Conservation (phyloP, 2,329 filamentous ascomycete species). For the Aspergillus bombycis region DNA sequence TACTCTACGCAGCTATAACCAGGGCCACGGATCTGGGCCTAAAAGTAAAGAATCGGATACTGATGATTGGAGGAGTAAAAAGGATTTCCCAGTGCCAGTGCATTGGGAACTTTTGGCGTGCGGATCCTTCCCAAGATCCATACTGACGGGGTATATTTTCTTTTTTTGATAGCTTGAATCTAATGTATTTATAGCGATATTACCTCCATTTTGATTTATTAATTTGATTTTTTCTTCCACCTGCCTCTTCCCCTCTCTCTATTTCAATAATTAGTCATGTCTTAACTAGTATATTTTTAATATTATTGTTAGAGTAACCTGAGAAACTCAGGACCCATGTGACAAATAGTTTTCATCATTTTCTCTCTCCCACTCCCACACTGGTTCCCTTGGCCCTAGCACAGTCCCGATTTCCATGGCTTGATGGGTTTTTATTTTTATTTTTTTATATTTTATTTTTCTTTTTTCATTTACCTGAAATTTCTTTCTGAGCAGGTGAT, state of each 20-base stretch:
- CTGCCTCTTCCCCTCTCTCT: background rate
- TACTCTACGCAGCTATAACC: background rate
- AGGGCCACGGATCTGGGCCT: background rate
- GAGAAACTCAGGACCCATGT: background rate
- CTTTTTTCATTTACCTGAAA: background rate
- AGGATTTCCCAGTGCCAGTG: slow-evolving; percentile 7
- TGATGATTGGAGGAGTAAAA: slow-evolving; percentile 12
- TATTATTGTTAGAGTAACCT: background rate
- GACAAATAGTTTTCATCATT: background rate
- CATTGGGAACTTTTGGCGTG: slow-evolving; percentile 19
- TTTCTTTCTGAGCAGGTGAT: background rate
- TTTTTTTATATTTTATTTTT: background rate
- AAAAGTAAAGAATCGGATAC: slow-evolving; percentile 4
- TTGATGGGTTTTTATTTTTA: background rate
- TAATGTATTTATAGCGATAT: background rate
- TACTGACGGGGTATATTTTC: background rate
- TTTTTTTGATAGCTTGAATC: background rate
- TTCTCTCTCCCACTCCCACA: background rate
- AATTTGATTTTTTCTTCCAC: background rate
- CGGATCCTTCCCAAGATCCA: slow-evolving; percentile 17
- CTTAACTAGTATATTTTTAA: background rate
- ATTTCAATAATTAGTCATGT: slow-evolving; percentile 2
- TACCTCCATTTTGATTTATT: background rate
- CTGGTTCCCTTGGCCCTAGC: background rate
- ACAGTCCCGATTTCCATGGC: background rate